Evolutionary conservation across 2,329 filamentous ascomycete genomes (phyloP), one percentile per base, ranked within the genome.

Genomic region (Sporothrix protearum): DNA sequence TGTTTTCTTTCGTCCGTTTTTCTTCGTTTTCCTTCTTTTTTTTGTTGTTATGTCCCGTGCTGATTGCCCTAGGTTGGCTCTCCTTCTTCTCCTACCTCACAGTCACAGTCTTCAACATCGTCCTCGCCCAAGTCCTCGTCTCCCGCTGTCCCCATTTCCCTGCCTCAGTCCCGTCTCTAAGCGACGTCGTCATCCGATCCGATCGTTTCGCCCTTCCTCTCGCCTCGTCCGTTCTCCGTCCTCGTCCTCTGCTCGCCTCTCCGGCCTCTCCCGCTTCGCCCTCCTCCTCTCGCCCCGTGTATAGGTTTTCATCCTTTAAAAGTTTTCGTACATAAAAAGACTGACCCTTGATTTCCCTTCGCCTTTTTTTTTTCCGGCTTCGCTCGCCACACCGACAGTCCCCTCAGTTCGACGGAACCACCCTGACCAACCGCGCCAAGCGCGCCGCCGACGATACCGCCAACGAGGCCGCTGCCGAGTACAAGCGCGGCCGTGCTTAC

Each of bases 401-500:
- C 42, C 5, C 45, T 42, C 47, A 47, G 39, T 9, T 61, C 39
- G 68, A 69, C 36, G 53, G 68, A 19, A 16, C 68, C 16, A 33
- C 36, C 25, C 53, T 69, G 68, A 69, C 68, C 14, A 61, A 10
- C 53, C 68, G 68, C 42, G 25, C 39, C 53, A 69, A 69, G 53
- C 68, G 68, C 53, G 53, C 57, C 12, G 67, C 49, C 66, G 66
- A 68, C 28, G 66, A 68, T 5, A 28, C 42, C n/a, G 66, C 30
- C 33, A 45, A 33, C 66, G 33, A 55, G 64, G 61, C 61, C 28
- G 64, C 45, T 8, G 47, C 64, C 22, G 67, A 69, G 67, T 55
- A 42, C 67, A 69, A 69, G 67, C 67, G 67, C 36, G 67, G 67
- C 49, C 67, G 67, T 36, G 67, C 67, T 6, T 57, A 57, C 49